Base-by-base conservation (phyloP, 257 asterid species). In the Paraleonurus japonicus region DNA sequence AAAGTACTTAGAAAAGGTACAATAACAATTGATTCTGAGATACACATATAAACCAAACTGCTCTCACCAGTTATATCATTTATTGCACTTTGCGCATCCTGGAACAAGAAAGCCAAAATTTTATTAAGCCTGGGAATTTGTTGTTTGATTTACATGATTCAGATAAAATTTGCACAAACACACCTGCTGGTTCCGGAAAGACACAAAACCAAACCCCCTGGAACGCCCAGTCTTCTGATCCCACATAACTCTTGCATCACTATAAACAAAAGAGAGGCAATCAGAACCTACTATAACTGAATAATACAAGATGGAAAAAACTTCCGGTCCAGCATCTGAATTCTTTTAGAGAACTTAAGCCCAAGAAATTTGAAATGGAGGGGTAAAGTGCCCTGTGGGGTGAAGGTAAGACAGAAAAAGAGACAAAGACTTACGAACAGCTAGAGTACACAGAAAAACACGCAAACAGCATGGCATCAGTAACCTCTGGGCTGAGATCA, bases 201-300 rank as follows among this genome's bases (percentile, higher is more conserved):
- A 90, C 55, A 93, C 97, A 80, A 93, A 93, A 66, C 98, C 98
- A 69, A 80, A 92, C 10, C 97, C 98, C 86, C 98, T 89, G 58
- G 97, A 92, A 41, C 93, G 97, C 50, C 95, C 93, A 67, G 96
- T 91, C 79, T 86, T 89, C 82, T 89, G 97, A 80, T 91, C 97
- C 97, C 97, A 91, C 96, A 91, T 91, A 54, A 91, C 97, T 88
- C 91, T 87, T 11, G 96, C 97, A 81, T 87, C 96, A 77, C 98
- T 92, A 75, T 61, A 59, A 82, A 65, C 76, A 81, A 58, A 13
- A 66, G 17, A 81, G 74, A 74, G 51, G 54, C 27, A 75, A 61
- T 74, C 69, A 75, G 27, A 53, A 76, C 43, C 66, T 54, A 33
- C 51, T 39, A 61, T 28, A 78, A 61, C 45, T 32, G 33, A 45